Percentiles rank a stretch among this genome's conserved stretches.
These are phyloP conservation scores for Ophiosphaerella korrae DNA, from an alignment of 2,329 filamentous ascomycete genomes.

Conservation along the genomic window DNA sequence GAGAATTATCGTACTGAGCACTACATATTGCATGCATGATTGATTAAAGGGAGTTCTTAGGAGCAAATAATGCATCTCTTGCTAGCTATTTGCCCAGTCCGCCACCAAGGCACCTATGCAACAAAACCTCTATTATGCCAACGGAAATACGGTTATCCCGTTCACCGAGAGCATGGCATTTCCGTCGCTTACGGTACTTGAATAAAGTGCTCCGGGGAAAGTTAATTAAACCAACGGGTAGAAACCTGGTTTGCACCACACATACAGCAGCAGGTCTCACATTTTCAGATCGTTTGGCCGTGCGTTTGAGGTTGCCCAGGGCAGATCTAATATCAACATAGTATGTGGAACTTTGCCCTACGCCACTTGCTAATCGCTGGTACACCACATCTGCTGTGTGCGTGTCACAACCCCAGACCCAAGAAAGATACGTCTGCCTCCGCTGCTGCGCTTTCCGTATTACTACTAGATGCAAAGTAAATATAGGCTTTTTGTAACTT, in stretches of 20 bases:
- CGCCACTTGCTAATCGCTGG: neutral
- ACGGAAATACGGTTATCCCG: neutral
- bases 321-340: slow-evolving; percentile 16
- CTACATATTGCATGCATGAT: too few species aligned
- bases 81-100: too few species aligned
- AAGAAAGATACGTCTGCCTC: slow-evolving; percentile 6
- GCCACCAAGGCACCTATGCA: too few species aligned
- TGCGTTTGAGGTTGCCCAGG: neutral
- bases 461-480: slow-evolving; percentile 1
- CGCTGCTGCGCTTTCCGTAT: slow-evolving; percentile 5
- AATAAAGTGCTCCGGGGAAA: slow-evolving; percentile 16
- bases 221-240: slow-evolving; percentile 21
- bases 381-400: slow-evolving; percentile 3
- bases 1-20: too few species aligned
- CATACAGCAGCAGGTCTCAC: slow-evolving; percentile 4
- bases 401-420: slow-evolving; percentile 1
- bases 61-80: too few species aligned
- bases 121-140: too few species aligned
- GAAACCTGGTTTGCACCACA: slow-evolving; percentile 10
- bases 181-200: slow-evolving; percentile 24
- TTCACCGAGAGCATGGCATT: neutral
- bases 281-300: slow-evolving; percentile 7
- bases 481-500: slow-evolving; percentile 10
- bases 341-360: slow-evolving; percentile 17
- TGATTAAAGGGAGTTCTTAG: too few species aligned